Conservation (phyloP, 768 basidiomycete genomes). For the Rhizopogon vesiculosus region DNA sequence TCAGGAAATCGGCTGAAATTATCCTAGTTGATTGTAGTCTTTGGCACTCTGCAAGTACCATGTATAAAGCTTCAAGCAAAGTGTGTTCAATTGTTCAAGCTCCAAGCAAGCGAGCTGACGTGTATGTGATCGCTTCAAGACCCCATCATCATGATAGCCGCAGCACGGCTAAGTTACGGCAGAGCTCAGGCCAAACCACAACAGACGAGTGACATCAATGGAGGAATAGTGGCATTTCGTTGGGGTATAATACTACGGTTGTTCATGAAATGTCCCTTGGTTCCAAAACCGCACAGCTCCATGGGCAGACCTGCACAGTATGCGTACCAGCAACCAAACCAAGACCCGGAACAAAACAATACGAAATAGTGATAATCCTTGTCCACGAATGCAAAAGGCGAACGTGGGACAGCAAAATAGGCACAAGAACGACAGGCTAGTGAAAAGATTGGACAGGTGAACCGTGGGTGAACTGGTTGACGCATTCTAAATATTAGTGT, state of each 20-base stretch:
- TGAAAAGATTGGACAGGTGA: slow-evolving; percentile 9
- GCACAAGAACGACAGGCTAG: slow-evolving; percentile 10
- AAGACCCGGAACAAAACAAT: slow-evolving; percentile 11
- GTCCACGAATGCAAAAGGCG: slow-evolving; percentile 6
- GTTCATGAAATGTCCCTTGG: slow-evolving; percentile 1
- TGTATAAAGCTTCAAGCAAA: no score
- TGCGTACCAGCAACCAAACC: slow-evolving; percentile 10
- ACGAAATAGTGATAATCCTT: slow-evolving; percentile 13
- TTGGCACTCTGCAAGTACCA: no score
- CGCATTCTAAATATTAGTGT: slow-evolving; percentile 5
- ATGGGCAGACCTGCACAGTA: slow-evolving; percentile 1
- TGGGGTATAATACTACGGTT: slow-evolving; percentile 4
- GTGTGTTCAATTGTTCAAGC: no score
- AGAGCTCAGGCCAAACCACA: no score
- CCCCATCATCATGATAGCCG: neutral
- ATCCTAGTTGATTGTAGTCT: neutral
- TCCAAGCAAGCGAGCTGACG: no score
- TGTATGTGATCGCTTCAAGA: no score
- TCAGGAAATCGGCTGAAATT: neutral
- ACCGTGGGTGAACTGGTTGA: neutral
- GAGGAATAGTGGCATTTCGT: neutral
- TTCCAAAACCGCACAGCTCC: neutral
- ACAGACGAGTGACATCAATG: neutral
- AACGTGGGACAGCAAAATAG: slow-evolving; percentile 10
- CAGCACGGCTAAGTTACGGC: neutral